Evolutionary conservation across 2,329 filamentous ascomycete genomes (phyloP).

Genomic region (Colletotrichum brevisporum): DNA sequence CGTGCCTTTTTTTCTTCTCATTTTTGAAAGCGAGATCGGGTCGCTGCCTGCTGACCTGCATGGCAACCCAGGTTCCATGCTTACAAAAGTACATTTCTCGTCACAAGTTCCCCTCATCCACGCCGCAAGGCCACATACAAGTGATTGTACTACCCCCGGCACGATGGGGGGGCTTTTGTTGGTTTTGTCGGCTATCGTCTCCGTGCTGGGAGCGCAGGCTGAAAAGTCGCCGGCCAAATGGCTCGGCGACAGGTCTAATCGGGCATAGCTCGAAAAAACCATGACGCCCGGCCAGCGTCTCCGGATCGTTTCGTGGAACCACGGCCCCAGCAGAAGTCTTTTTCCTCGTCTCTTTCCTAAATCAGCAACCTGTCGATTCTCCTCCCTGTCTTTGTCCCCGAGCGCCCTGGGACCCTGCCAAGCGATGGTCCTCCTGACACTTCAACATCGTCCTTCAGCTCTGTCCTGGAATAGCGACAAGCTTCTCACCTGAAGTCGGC

Average conservation of each 20-base stretch:
- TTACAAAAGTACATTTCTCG: conserved; percentile 17
- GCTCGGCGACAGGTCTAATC: conserved; percentile 17
- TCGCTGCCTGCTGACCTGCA: background rate
- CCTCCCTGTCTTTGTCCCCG: background rate
- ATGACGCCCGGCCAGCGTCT: background rate
- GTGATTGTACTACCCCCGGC: conserved; percentile 1
- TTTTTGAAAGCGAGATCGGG: background rate
- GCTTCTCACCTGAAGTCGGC: conserved; percentile 23
- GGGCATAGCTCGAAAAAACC: conserved; percentile 13
- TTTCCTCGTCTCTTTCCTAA: background rate
- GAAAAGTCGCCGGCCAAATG: background rate
- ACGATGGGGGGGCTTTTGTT: background rate
- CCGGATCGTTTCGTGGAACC: background rate
- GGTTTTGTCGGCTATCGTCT: background rate
- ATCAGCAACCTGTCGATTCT: background rate
- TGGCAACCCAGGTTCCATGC: background rate
- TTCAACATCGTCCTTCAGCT: conserved; percentile 19
- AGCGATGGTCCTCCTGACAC: conserved; percentile 16
- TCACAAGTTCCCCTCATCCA: background rate
- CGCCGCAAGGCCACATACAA: conserved; percentile 15
- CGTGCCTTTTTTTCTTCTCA: background rate
- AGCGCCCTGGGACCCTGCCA: conserved; percentile 23
- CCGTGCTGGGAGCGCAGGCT: conserved; percentile 3
- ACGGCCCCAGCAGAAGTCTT: background rate
- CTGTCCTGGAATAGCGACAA: conserved; percentile 23